phyloP scores from a whole-genome alignment of 225 moss, liverwort and hornwort species.

The Polytrichum formosum region DNA sequence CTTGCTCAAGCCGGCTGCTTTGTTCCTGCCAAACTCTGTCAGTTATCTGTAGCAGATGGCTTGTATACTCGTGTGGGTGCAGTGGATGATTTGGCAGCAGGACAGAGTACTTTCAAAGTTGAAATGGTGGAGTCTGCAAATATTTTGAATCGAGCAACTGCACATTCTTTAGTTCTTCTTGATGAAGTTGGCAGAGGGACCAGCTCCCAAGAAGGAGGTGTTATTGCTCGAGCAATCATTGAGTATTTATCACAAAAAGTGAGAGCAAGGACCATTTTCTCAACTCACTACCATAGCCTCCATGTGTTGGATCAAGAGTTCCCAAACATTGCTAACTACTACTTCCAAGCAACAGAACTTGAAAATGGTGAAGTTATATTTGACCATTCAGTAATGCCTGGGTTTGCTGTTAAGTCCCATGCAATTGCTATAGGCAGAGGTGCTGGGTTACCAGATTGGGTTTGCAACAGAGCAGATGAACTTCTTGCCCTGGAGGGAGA shows the following conservation, averaged over 20 bases:
- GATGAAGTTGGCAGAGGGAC: conserved; percentile 78
- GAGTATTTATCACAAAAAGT: conserved; percentile 71
- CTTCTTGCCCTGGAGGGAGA: conserved; percentile 39
- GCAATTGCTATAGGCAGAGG: conserved; percentile 64
- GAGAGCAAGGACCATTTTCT: conserved; percentile 59
- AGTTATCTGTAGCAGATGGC: conserved; percentile 57
- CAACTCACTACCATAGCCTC: conserved; percentile 70
- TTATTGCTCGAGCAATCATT: conserved; percentile 64
- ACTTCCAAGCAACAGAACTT: conserved; percentile 58
- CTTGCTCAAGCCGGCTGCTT: conserved; percentile 67
- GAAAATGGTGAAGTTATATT: conserved; percentile 57
- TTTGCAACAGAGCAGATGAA: conserved; percentile 65
- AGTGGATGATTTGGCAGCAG: conserved; percentile 70
- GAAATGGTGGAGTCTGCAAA: conserved; percentile 71
- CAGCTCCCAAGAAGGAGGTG: conserved; percentile 61
- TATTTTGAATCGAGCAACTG: conserved; percentile 61
- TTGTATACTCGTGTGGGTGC: conserved; percentile 70
- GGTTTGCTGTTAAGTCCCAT: conserved; percentile 57
- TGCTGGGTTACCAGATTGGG: conserved; percentile 72
- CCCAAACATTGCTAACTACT: conserved; percentile 59
- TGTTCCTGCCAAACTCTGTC: conserved; percentile 53
- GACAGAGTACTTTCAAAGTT: conserved; percentile 70
- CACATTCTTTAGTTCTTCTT: conserved; percentile 59
- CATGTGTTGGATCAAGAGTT: conserved; percentile 59
- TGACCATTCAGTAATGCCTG: conserved; percentile 65